Evolutionary conservation across 345 rosid genomes (phyloP).

Genomic region (Aquilaria sinensis): DNA sequence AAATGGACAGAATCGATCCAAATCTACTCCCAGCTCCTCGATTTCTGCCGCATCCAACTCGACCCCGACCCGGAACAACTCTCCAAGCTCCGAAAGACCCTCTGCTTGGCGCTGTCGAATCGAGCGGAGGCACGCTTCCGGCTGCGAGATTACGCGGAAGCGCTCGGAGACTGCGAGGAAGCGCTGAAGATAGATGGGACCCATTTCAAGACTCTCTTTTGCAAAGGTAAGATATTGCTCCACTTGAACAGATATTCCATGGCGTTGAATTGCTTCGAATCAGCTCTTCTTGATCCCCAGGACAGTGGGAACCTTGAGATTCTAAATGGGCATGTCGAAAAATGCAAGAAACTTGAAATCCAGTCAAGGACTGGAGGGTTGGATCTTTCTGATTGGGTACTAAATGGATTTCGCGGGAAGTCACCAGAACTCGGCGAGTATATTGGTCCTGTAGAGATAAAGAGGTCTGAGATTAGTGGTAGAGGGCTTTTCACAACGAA

Average conservation of each 20-base stretch:
- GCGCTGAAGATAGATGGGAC: slow-evolving; percentile 50
- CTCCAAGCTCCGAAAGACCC: slow-evolving; percentile 43
- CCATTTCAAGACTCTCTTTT: slow-evolving; percentile 78
- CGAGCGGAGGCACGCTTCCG: slow-evolving; percentile 59
- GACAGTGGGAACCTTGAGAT: slow-evolving; percentile 43
- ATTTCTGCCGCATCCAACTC: slow-evolving; percentile 43
- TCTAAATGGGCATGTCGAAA: slow-evolving; percentile 53
- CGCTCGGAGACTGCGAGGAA: slow-evolving; percentile 54
- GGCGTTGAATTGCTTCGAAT: slow-evolving; percentile 69
- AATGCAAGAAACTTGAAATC: slow-evolving; percentile 63
- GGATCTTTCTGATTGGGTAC: slow-evolving; percentile 81
- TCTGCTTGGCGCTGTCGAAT: slow-evolving; percentile 68
- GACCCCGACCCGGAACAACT: slow-evolving; percentile 19
- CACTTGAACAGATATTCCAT: slow-evolving; percentile 47
- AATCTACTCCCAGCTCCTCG: slow-evolving; percentile 56
- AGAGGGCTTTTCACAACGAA: slow-evolving; percentile 74
- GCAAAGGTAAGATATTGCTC: slow-evolving; percentile 77
- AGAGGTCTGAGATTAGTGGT: slow-evolving; percentile 62
- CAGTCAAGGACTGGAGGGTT: slow-evolving; percentile 60
- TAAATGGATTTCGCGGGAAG: slow-evolving; percentile 50
- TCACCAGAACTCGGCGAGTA: slow-evolving; percentile 73
- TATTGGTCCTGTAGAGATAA: slow-evolving; percentile 48
- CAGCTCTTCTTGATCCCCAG: slow-evolving; percentile 47
- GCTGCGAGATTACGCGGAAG: slow-evolving; percentile 41
- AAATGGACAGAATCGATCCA: slow-evolving; percentile 66